Evolutionary conservation across 768 basidiomycete species (phyloP).

Genomic region (Solioccasus polychromus): DNA sequence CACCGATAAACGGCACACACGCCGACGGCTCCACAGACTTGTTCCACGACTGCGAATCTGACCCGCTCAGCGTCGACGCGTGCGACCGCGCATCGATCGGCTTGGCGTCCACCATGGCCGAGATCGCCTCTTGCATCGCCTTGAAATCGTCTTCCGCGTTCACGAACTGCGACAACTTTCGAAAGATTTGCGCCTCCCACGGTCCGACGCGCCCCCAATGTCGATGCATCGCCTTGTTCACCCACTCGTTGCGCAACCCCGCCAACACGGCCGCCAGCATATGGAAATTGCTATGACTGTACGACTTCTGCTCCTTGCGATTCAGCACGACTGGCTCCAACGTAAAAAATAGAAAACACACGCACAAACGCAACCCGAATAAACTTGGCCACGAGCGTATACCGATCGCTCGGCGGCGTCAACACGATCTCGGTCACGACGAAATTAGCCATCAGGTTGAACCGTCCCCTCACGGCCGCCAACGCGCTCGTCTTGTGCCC

Average conservation of each 20-base stretch:
- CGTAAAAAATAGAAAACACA: neutral
- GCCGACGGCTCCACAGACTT: conserved; percentile 47
- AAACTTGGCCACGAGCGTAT: conserved; percentile 69
- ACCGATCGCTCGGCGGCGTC: conserved; percentile 64
- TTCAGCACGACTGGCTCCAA: neutral
- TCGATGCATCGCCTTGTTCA: conserved; percentile 62
- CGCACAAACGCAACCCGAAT: conserved; percentile 84
- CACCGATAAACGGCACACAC: conserved; percentile 85
- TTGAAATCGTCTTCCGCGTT: conserved; percentile 68
- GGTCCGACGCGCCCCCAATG: conserved; percentile 63
- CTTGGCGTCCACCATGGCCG: conserved; percentile 64
- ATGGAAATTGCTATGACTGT: conserved; percentile 71
- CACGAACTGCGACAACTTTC: conserved; percentile 67
- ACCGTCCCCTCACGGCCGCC: conserved; percentile 72
- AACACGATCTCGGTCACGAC: conserved; percentile 77
- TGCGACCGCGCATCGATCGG: conserved; percentile 53
- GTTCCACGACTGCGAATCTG: conserved; percentile 37
- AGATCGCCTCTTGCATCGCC: conserved; percentile 64
- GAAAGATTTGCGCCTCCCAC: conserved; percentile 72
- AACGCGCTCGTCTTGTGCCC: conserved; percentile 67
- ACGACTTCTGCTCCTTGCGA: conserved; percentile 62
- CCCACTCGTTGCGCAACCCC: conserved; percentile 69
- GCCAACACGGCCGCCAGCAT: conserved; percentile 77
- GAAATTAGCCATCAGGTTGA: conserved; percentile 83
- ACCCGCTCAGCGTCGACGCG: conserved; percentile 51